A percentile compares a stretch with the other conserved stretches of the same genome.
phyloP scores from a whole-genome alignment of 2,329 filamentous ascomycete genomes.

The Orbilia quercus region DNA sequence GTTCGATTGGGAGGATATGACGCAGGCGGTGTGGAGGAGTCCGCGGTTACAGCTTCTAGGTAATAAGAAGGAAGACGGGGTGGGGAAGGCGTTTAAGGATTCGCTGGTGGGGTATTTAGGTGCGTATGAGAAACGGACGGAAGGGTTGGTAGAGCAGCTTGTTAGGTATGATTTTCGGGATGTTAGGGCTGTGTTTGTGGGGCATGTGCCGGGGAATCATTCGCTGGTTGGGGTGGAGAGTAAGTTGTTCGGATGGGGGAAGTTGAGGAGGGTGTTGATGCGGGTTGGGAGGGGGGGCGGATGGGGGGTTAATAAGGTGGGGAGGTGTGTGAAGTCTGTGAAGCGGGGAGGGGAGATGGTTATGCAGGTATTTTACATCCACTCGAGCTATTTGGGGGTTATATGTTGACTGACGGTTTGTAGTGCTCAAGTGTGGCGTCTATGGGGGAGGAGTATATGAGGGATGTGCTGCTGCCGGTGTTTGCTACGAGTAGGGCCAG shows the following conservation, averaged over 20 bases:
- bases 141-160: slow-evolving; percentile 71
- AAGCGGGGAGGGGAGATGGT: slow-evolving; percentile 66
- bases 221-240: slow-evolving; percentile 65
- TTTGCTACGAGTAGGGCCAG: slow-evolving; percentile 60
- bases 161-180: slow-evolving; percentile 74
- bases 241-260: slow-evolving; percentile 82
- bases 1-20: slow-evolving; percentile 88
- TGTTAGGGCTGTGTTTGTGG: slow-evolving; percentile 78
- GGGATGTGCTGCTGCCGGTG: slow-evolving; percentile 32
- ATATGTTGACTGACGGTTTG: not conserved
- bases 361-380: slow-evolving; percentile 71
- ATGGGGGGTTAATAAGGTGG: slow-evolving; percentile 15
- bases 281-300: slow-evolving; percentile 53
- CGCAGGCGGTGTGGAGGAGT: slow-evolving; percentile 83
- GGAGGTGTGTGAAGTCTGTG: slow-evolving; percentile 62
- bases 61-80: slow-evolving; percentile 65
- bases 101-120: slow-evolving; percentile 79
- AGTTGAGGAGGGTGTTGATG: slow-evolving; percentile 71
- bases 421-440: slow-evolving; percentile 49
- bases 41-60: slow-evolving; percentile 76
- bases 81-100: slow-evolving; percentile 77
- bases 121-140: slow-evolving; percentile 73
- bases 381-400: not conserved
- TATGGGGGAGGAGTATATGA: slow-evolving; percentile 35
- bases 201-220: slow-evolving; percentile 79